Conservation (phyloP, 164 flowering plant genomes). For the Nelumbo lutea region DNA sequence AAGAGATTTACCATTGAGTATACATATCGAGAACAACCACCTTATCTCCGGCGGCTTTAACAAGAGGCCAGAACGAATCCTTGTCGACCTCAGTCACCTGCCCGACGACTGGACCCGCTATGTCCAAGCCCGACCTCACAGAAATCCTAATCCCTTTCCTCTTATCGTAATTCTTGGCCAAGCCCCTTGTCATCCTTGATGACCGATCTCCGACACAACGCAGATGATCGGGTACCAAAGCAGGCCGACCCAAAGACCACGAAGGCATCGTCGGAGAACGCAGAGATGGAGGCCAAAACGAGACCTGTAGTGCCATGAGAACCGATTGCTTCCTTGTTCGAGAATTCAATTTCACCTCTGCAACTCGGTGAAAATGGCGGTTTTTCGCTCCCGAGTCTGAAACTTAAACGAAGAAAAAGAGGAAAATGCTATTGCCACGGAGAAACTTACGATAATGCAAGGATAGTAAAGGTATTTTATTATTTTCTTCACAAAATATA, state of each 20-base stretch:
- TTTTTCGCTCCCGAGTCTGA: too few species aligned
- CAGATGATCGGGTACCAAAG: conserved; percentile 7
- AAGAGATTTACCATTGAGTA: conserved; percentile 30
- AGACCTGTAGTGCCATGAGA: conserved; percentile 23
- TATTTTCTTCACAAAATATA: too few species aligned
- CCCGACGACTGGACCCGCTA: conserved; percentile 30
- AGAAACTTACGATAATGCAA: too few species aligned
- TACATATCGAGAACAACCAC: conserved; percentile 42
- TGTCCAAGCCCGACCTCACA: conserved; percentile 28
- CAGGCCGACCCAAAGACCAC: conserved; percentile 5
- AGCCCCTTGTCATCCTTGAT: neutral
- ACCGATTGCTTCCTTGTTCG: neutral
- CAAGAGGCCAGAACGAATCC: conserved; percentile 45
- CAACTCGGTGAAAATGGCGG: too few species aligned
- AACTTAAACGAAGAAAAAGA: too few species aligned
- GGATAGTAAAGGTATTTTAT: too few species aligned
- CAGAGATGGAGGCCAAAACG: conserved; percentile 10
- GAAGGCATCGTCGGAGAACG: conserved; percentile 8
- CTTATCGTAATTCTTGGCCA: neutral
- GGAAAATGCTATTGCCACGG: too few species aligned
- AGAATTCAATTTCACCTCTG: too few species aligned
- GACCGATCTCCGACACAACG: neutral
- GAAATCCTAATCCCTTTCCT: conserved; percentile 8
- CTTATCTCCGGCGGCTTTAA: conserved; percentile 29
- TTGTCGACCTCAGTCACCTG: conserved; percentile 39